Conservation (phyloP, 495 filamentous ascomycete species). For the Penicillium odoratum region DNA sequence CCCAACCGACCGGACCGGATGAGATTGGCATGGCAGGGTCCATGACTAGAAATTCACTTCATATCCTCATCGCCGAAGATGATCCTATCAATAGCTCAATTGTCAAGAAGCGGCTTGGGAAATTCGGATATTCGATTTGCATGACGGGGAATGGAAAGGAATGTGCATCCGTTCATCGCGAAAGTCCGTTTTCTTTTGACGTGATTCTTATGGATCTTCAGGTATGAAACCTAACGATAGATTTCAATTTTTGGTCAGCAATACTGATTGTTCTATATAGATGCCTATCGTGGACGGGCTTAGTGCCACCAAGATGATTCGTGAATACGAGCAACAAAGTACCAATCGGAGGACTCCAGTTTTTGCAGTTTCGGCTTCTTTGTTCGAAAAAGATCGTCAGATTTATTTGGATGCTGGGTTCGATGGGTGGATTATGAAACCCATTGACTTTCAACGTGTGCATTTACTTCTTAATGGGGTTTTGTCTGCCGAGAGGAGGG, state of each 20-base stretch:
- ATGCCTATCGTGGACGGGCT: conserved; percentile 92
- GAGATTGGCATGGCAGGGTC: background rate
- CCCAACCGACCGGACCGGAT: background rate
- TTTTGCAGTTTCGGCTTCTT: conserved; percentile 82
- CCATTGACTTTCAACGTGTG: conserved; percentile 71
- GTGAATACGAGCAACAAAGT: conserved; percentile 61
- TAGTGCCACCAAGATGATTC: conserved; percentile 75
- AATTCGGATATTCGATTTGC: conserved; percentile 67
- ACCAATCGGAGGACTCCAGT: conserved; percentile 63
- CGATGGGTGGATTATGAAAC: conserved; percentile 87
- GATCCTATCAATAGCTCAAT: conserved; percentile 88
- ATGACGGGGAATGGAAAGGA: conserved; percentile 82
- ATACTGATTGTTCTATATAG: conserved; percentile 34
- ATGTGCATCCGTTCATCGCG: conserved; percentile 66
- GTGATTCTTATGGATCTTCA: conserved; percentile 96
- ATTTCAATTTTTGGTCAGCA: background rate
- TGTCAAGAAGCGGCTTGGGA: conserved; percentile 75
- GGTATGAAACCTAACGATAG: conserved; percentile 43
- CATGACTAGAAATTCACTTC: conserved; percentile 35
- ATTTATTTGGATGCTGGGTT: conserved; percentile 75
- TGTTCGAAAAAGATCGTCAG: conserved; percentile 65
- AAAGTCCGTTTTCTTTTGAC: conserved; percentile 61
- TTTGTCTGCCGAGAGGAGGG: conserved; percentile 44
- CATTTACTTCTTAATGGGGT: conserved; percentile 62
- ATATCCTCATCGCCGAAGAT: conserved; percentile 80